Conservation (phyloP, 257 asterid species). For the Paulownia fortunei region DNA sequence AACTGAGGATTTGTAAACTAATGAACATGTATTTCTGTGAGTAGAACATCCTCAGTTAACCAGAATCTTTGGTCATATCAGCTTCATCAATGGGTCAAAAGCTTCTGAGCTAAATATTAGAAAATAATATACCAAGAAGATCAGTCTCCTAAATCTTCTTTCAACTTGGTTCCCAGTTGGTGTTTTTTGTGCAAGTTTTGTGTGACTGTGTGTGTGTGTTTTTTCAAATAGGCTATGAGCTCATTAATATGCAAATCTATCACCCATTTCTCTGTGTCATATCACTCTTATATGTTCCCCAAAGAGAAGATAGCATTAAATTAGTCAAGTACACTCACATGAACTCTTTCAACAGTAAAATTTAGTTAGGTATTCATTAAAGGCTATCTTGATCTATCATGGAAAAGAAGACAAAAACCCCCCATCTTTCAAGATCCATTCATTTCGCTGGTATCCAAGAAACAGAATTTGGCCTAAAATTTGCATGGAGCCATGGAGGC, state of each 20-base stretch:
- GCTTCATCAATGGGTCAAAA: no score
- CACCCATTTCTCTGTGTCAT: conserved; percentile 52
- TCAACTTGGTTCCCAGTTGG: not conserved
- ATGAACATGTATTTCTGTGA: not conserved
- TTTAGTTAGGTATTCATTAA: conserved; percentile 51
- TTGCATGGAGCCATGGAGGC: not conserved
- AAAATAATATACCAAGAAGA: not conserved
- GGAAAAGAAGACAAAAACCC: conserved; percentile 31
- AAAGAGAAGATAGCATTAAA: conserved; percentile 54
- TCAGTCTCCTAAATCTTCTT: not conserved
- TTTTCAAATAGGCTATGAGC: conserved; percentile 15
- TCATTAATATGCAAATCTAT: conserved; percentile 43
- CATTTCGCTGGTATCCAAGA: conserved; percentile 34
- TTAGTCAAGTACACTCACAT: conserved; percentile 51
- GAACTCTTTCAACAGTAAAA: conserved; percentile 39
- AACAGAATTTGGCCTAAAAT: conserved; percentile 18
- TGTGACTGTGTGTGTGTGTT: not conserved
- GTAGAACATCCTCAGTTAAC: not conserved
- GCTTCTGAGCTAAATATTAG: no score
- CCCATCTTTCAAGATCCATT: conserved; percentile 32
- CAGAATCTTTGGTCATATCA: not conserved
- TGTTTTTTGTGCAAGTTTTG: not conserved
- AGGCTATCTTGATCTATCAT: conserved; percentile 28
- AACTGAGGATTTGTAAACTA: no score
- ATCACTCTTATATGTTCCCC: conserved; percentile 62